A percentile compares a stretch with the other conserved stretches of the same genome.
Evolutionary conservation across 441 rosid species (phyloP).

Genomic region (Adansonia grandidieri): DNA sequence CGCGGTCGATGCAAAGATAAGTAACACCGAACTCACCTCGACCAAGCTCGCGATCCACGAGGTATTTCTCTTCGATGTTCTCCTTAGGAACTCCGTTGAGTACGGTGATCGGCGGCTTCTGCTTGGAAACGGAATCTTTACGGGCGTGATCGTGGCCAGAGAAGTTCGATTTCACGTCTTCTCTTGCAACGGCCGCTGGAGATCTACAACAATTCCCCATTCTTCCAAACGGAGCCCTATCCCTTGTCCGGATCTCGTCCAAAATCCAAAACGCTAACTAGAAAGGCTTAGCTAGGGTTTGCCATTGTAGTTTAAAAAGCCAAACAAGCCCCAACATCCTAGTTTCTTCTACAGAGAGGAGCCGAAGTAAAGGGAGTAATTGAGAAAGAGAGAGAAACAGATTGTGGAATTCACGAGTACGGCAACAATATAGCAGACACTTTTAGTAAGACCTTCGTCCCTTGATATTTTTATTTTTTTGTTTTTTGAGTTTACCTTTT

Average conservation of each 20-base stretch:
- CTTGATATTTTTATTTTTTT: no score
- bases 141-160: constrained; percentile 67
- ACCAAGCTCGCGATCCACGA: constrained; percentile 89
- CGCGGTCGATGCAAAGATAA: constrained; percentile 83
- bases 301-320: constrained; percentile 46
- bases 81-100: constrained; percentile 70
- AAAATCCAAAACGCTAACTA: constrained; percentile 24
- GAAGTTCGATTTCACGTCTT: constrained; percentile 85
- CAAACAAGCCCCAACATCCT: constrained; percentile 31
- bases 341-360: not conserved
- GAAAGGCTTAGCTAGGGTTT: constrained; percentile 49
- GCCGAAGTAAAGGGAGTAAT: not conserved
- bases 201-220: constrained; percentile 99
- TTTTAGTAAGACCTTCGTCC: no score
- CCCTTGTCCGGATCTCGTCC: constrained; percentile 7
- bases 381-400: not conserved
- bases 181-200: constrained; percentile 95
- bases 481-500: no score
- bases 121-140: constrained; percentile 51
- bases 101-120: constrained; percentile 73
- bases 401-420: no score
- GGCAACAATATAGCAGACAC: no score
- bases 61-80: constrained; percentile 82
- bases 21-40: constrained; percentile 98
- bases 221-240: constrained; percentile 1